Conservation (phyloP, 768 basidiomycete genomes). For the Mycena filopes region DNA sequence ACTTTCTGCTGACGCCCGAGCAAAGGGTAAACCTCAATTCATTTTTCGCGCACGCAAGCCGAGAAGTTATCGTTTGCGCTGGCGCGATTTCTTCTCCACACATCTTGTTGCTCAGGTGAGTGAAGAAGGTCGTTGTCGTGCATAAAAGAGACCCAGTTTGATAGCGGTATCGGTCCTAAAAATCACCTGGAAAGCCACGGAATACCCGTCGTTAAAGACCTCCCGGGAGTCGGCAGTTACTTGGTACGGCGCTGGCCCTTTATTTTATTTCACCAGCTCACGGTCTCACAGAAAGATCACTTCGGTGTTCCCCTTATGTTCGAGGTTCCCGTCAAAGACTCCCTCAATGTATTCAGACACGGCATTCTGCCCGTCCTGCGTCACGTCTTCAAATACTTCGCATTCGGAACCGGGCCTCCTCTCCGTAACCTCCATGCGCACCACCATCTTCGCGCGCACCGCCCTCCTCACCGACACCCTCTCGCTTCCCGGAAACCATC, state of each 20-base stretch:
- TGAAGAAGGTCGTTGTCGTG: too few relatives aligned
- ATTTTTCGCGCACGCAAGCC: too few relatives aligned
- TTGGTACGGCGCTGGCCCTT: not conserved
- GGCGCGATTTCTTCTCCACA: constrained; percentile 7
- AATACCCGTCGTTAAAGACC: not conserved
- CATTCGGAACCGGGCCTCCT: not conserved
- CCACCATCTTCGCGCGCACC: not conserved
- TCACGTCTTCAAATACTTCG: not conserved
- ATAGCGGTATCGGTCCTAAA: not conserved
- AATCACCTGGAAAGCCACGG: not conserved
- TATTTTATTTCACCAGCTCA: not conserved
- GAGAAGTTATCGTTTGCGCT: constrained; percentile 3
- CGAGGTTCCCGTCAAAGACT: constrained; percentile 1
- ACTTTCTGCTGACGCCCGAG: not conserved
- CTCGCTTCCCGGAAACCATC: not conserved
- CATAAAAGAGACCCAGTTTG: too few relatives aligned
- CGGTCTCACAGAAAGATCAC: constrained; percentile 6
- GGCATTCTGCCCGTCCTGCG: not conserved
- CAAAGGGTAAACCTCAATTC: too few relatives aligned
- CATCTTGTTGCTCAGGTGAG: constrained; percentile 6
- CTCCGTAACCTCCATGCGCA: not conserved
- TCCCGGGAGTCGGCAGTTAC: constrained; percentile 6
- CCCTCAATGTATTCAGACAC: not conserved
- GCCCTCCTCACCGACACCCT: not conserved
- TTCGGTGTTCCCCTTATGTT: not conserved